These are phyloP conservation scores for Colletotrichum incanum DNA, from an alignment of 2,329 filamentous ascomycete genomes.

Conservation along the genomic window DNA sequence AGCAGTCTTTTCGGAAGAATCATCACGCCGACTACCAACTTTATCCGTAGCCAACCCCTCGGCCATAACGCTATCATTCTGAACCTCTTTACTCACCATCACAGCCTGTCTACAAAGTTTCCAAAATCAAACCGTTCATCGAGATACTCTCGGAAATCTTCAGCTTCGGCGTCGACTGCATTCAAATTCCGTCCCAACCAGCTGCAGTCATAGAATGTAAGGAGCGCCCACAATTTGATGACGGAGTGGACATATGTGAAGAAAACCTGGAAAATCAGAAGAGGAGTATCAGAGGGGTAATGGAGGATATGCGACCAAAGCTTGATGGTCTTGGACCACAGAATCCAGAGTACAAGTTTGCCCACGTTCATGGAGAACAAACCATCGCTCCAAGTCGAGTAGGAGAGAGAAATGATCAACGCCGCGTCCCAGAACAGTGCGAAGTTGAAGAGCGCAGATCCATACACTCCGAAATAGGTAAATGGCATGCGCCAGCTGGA, in stretches of 20 bases:
- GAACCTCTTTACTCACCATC: background rate
- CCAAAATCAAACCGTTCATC: slow-evolving; percentile 1
- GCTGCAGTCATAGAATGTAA: slow-evolving; percentile 65
- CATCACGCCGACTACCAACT: too few relatives aligned
- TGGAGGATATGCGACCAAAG: slow-evolving; percentile 66
- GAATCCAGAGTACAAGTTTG: slow-evolving; percentile 60
- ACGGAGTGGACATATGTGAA: slow-evolving; percentile 73
- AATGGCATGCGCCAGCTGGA: slow-evolving; percentile 59
- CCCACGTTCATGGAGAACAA: background rate
- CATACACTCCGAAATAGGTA: slow-evolving; percentile 70
- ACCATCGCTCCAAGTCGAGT: background rate
- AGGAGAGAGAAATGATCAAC: slow-evolving; percentile 53
- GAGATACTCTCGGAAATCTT: background rate
- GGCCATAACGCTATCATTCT: background rate
- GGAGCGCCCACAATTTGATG: slow-evolving; percentile 69
- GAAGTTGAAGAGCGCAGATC: slow-evolving; percentile 69
- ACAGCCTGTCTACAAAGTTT: background rate
- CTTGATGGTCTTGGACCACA: slow-evolving; percentile 72
- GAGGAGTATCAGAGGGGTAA: slow-evolving; percentile 66
- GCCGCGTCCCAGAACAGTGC: slow-evolving; percentile 66
- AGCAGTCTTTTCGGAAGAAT: too few relatives aligned
- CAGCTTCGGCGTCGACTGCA: slow-evolving; percentile 41
- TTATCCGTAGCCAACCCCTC: too few relatives aligned
- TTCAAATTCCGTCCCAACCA: slow-evolving; percentile 60
- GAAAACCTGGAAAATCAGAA: slow-evolving; percentile 64